Evolutionary conservation across 2,329 filamentous ascomycete genomes (phyloP).

Genomic region (Cercospora brassicicola): DNA sequence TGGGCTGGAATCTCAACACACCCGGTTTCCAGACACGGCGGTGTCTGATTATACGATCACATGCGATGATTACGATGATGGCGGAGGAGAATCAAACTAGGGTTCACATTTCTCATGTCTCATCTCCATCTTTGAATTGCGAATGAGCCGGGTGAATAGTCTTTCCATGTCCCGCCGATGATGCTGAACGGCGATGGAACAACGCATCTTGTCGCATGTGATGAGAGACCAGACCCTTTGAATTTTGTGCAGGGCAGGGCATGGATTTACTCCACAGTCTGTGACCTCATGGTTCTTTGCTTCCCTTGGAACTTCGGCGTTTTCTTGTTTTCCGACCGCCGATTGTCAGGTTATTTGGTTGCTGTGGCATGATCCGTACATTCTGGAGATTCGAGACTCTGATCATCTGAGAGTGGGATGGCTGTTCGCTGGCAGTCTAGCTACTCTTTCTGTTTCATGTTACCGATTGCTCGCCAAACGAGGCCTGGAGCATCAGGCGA

Average conservation of each 20-base stretch:
- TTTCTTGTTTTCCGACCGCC: neutral
- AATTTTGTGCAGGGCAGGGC: neutral
- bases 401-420: neutral
- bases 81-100: neutral
- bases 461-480: neutral
- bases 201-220: neutral
- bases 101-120: neutral
- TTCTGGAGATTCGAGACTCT: neutral
- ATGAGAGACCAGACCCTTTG: neutral
- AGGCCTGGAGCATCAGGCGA: neutral
- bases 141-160: neutral
- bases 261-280: neutral
- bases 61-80: neutral
- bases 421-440: neutral
- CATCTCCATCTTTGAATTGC: neutral
- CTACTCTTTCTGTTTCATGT: neutral
- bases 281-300: neutral
- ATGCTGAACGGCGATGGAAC: neutral
- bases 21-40: neutral
- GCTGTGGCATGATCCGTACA: neutral
- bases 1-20: neutral
- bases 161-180: neutral
- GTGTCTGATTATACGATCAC: neutral
- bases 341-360: neutral
- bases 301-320: neutral